Conservation (phyloP, 1,284 basidiomycete species). For the Fomitopsis schrenkii region DNA sequence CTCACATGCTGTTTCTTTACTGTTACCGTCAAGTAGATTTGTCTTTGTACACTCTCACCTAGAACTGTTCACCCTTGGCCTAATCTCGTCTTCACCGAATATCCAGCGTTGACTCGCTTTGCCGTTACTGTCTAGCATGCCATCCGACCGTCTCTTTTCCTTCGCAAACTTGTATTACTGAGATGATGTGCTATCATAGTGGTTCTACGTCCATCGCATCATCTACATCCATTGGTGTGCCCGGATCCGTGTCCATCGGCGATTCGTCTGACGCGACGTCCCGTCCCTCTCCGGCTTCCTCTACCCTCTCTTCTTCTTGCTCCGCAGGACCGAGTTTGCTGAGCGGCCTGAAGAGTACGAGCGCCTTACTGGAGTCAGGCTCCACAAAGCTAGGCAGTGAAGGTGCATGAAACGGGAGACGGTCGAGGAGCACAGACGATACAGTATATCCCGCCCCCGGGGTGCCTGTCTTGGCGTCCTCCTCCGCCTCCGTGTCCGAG, state of each 20-base stretch:
- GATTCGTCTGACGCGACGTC: slow-evolving; percentile 7
- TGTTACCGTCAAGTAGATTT: not conserved
- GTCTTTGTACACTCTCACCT: not conserved
- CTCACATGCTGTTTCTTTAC: not conserved
- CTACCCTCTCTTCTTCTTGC: slow-evolving; percentile 13
- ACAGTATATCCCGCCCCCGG: slow-evolving; percentile 29
- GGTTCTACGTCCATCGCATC: slow-evolving; percentile 61
- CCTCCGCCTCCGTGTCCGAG: slow-evolving; percentile 34
- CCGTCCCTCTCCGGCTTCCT: slow-evolving; percentile 6
- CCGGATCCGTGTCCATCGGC: slow-evolving; percentile 5
- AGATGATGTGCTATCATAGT: slow-evolving; percentile 5
- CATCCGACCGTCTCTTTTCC: not conserved
- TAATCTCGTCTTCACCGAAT: not conserved
- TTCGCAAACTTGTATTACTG: not conserved
- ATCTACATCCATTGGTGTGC: slow-evolving; percentile 28
- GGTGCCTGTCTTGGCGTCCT: slow-evolving; percentile 16
- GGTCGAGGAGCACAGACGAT: slow-evolving; percentile 44
- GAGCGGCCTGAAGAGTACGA: slow-evolving; percentile 55
- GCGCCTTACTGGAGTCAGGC: slow-evolving; percentile 38
- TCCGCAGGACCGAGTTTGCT: slow-evolving; percentile 18
- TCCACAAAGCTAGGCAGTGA: slow-evolving; percentile 13
- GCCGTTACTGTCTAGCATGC: not conserved
- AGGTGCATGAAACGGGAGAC: slow-evolving; percentile 17
- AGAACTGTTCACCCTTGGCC: not conserved
- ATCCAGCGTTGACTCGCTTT: not conserved